Evolutionary conservation across 768 basidiomycete species (phyloP).

Genomic region (Flagelloscypha sp.): DNA sequence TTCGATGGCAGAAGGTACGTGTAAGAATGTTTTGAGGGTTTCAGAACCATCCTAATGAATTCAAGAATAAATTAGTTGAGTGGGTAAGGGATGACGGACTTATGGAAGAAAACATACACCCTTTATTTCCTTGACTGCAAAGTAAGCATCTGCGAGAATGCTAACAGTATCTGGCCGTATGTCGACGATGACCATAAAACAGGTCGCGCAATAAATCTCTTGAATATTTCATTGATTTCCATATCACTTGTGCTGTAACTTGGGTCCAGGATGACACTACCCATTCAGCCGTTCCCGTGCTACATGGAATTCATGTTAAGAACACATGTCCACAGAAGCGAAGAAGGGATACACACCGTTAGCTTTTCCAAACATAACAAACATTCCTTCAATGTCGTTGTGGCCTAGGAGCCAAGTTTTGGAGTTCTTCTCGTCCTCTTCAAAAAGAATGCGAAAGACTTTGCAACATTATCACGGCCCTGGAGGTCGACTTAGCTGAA

Average conservation of each 20-base stretch:
- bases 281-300: conserved; percentile 68
- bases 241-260: conserved; percentile 62
- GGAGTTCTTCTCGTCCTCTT: conserved; percentile 69
- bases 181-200: conserved; percentile 79
- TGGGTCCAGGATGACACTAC: conserved; percentile 76
- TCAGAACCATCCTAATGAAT: conserved; percentile 70
- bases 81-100: conserved; percentile 1
- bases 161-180: conserved; percentile 56
- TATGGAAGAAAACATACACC: too few species aligned
- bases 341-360: conserved; percentile 43
- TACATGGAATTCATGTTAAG: too few species aligned
- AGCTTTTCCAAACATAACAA: conserved; percentile 75
- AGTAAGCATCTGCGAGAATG: conserved; percentile 76
- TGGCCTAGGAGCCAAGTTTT: conserved; percentile 76
- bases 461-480: conserved; percentile 83
- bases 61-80: background rate
- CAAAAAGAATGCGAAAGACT: conserved; percentile 73
- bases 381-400: conserved; percentile 73
- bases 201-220: conserved; percentile 53
- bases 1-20: conserved; percentile 90
- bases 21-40: conserved; percentile 80
- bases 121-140: conserved; percentile 74
- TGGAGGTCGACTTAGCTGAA: too few species aligned
- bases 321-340: too few species aligned
- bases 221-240: conserved; percentile 69